Percentiles rank a stretch among this genome's conserved stretches.
phyloP scores from a whole-genome alignment of 2,329 filamentous ascomycete species.

The Fusarium nanum region DNA sequence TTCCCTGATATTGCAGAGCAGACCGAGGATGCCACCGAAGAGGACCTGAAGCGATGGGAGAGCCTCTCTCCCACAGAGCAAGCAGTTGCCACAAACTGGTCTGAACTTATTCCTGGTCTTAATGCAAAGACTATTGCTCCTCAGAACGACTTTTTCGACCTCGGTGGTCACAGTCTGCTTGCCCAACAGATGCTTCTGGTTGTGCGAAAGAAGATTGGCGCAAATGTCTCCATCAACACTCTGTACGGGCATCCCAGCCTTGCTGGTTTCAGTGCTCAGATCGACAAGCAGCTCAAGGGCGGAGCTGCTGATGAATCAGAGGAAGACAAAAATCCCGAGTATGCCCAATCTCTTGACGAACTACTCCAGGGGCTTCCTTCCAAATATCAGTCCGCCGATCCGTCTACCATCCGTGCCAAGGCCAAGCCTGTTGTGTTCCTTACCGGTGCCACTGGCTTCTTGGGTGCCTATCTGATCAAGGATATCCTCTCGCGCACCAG shows the following conservation, averaged over 20 bases:
- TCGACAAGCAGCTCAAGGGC: constrained; percentile 47
- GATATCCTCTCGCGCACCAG: constrained; percentile 71
- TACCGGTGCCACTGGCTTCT: constrained; percentile 83
- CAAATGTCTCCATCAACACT: constrained; percentile 48
- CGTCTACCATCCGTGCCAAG: constrained; percentile 48
- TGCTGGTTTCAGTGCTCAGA: constrained; percentile 46
- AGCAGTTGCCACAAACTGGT: constrained; percentile 71
- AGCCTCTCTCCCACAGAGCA: constrained; percentile 52
- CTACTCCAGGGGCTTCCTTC: constrained; percentile 62
- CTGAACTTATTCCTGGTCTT: constrained; percentile 73
- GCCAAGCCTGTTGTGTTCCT: constrained; percentile 74
- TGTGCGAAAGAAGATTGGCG: constrained; percentile 47
- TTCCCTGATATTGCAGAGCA: constrained; percentile 81
- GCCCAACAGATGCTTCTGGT: constrained; percentile 81
- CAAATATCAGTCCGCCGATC: constrained; percentile 51
- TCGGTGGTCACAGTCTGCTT: constrained; percentile 60
- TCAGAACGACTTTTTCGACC: constrained; percentile 52
- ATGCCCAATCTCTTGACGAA: constrained; percentile 64
- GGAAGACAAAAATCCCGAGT: constrained; percentile 62
- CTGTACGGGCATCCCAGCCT: constrained; percentile 50
- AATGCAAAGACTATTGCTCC: constrained; percentile 71
- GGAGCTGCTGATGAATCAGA: constrained; percentile 35
- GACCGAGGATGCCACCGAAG: constrained; percentile 53
- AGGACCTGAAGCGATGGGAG: constrained; percentile 65
- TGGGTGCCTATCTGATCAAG: constrained; percentile 82